These are phyloP conservation scores for Avena eriantha DNA, from an alignment of 176 grass and related monocot species.

Conservation along the genomic window DNA sequence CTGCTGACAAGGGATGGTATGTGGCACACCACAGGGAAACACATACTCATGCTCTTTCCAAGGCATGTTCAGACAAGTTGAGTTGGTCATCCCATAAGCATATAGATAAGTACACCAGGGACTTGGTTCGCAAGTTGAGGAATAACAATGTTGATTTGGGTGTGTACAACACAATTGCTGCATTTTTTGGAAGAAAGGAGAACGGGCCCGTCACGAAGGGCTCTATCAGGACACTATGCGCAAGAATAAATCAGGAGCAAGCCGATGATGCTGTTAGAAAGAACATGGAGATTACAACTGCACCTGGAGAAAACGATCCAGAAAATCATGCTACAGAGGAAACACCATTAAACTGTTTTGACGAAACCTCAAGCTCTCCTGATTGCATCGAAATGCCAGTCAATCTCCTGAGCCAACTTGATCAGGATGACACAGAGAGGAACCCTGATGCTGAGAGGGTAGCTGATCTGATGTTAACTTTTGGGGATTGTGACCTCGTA, in stretches of 20 bases:
- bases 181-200: constrained; percentile 18
- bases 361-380: neutral
- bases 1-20: constrained; percentile 29
- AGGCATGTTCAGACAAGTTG: constrained; percentile 5
- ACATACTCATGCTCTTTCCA: constrained; percentile 12
- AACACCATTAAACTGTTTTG: neutral
- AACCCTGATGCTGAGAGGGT: neutral
- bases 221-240: neutral
- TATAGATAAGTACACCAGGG: constrained; percentile 29
- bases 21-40: neutral
- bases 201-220: neutral
- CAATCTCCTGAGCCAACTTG: neutral
- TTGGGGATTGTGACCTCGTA: constrained; percentile 19
- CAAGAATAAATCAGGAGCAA: neutral
- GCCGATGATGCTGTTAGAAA: neutral
- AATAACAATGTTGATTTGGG: constrained; percentile 26
- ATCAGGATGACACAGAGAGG: neutral
- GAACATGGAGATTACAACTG: neutral
- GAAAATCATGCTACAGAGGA: neutral
- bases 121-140: constrained; percentile 19
- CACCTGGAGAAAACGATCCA: neutral
- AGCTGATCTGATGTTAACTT: constrained; percentile 27
- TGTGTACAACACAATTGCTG: constrained; percentile 18
- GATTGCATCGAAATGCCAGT: neutral
- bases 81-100: constrained; percentile 16